Base-by-base conservation (phyloP, 1,284 basidiomycete genomes). In the Chalciporus sp. region DNA sequence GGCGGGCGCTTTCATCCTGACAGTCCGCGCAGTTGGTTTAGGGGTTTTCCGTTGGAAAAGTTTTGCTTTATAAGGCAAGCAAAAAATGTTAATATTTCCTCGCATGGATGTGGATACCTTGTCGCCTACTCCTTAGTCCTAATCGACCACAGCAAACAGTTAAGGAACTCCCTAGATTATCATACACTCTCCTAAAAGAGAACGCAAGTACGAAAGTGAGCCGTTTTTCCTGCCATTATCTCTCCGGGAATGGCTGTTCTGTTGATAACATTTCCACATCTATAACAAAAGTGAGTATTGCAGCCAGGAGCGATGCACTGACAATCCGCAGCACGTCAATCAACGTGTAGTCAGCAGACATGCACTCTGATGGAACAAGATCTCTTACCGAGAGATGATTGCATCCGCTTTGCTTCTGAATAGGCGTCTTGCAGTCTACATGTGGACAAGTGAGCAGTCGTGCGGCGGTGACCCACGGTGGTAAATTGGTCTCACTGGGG, bases 241-340 rank as follows among this genome's bases (percentile, higher is more conserved):
- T 82, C 81, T 7, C 55, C 52, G 12, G 70, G 70, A 26, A 73
- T 55, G 0, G 74, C 77, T 3, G 83, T 82, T 52, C 73, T 74
- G 42, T 81, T 75, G 56, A 86, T 84, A 12, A 67, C 61, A 17
- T 68, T 62, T 2, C 82, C 83, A 57, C 84, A 86, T 11, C 67
- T 56, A 58, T 85, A 86, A 58, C 84, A 86, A 62, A 85, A 86
- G 58, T 86, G 84, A 5, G 76, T 78, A 61, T 85, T 85, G 58
- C 84, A 86, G 8, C 79, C 80, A 0, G 81, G 82, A 1, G 81
- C 66, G 41, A 74, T 69, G 60, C 84, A 86, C 84, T 86, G 20
- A 37, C 47, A 2, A 26, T 20, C 17, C 42, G 47, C 29, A 29
- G 40, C 20, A 27, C 11, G 20, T 3, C 27, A 19, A 35, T 33